Base-by-base conservation (phyloP, 306 rosid genomes). In the Rosa rugosa region DNA sequence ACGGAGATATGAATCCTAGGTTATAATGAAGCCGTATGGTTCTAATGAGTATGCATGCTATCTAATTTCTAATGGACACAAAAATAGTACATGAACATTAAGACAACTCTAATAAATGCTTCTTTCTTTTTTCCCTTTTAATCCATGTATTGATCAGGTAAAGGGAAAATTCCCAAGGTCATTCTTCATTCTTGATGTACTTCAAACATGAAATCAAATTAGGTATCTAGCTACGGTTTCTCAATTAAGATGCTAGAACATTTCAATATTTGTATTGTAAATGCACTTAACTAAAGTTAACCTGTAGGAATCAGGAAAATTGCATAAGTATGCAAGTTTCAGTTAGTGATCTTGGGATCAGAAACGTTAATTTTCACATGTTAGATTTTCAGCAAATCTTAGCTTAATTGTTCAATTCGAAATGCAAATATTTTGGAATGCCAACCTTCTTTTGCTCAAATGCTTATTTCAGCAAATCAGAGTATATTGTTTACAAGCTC, bases 401-500 rank as follows among this genome's bases (percentile, higher is more conserved):
- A 31, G 36, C 36, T 31, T 31, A 1, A 14, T 11, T 31, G 45
- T 36, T 36, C 11, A 36, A 14, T 54, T 54, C n/a, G 66, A 54
- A 46, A 5, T 73, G 50, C 31, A 18, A 53, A 53, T 77, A 23
- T 41, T 71, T 14, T 80, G 51, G 44, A 45, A 34, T 47, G 53
- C 12, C 69, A 10, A 73, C 34, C 8, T 14, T 50, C 41, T 50
- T 25, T 63, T 79, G 53, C 45, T 77, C 8, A 18, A 72, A 44
- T 50, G 36, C 78, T 44, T 75, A 18, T 82, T 81, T 51, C 90
- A 93, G 98, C 8, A 91, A 91, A 77, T 93, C 98, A 25, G 98
- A 91, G 84, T 93, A 89, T 65, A 85, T 93, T 41, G 81, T 93
- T 47, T 89, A 85, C 91, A 93, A 91, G 87, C 93, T 93, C 71